Base-by-base conservation (phyloP, 202 grass and related monocot genomes). In the Setaria italica region DNA sequence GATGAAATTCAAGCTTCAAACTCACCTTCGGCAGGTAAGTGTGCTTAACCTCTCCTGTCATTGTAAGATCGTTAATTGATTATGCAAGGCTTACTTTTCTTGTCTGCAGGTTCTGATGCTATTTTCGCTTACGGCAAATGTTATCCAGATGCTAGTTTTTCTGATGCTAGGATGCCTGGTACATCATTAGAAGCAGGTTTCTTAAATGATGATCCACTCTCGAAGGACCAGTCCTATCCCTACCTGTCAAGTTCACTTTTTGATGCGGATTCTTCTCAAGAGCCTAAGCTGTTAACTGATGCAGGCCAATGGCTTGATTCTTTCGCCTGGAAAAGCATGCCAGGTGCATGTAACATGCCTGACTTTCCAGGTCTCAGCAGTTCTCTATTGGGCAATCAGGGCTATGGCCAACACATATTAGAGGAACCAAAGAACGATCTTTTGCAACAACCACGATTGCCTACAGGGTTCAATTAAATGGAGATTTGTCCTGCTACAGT, bases 21-120 rank as follows among this genome's bases (percentile, higher is more conserved):
- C 19, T 64, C 46, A 48, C 20, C 47, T 82, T 53, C 33, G 9
- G 16, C 53, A 87, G 21, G 75, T 89, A 89, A 85, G 81, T 86
- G 29, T 72, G 9, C 47, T 63, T 33, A 5, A 30, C 17, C 54
- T 10, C 17, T 16, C 6, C 5, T 51, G 20, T 59, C 74, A 55
- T 83, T 56, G 60, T 29, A 39, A 53, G 77, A 11, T 12, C 7
- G 1, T 75, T 20, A 39, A 85, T 66, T 30, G 15, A 48, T 50
- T 45, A 85, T 6, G 51, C 12, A 35, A 42, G 59, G 7, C 77
- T 81, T 77, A 82, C 15, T 62, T 53, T 60, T 82, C n/a, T 2
- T 66, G 16, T 63, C 76, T 83, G 32, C 74, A 84, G 83, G 62
- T 75, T 41, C n/a, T 1, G 69, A 80, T 86, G 20, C 9, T 80